Base-by-base conservation (phyloP, 495 filamentous ascomycete species). In the Pyrenula aspistea region DNA sequence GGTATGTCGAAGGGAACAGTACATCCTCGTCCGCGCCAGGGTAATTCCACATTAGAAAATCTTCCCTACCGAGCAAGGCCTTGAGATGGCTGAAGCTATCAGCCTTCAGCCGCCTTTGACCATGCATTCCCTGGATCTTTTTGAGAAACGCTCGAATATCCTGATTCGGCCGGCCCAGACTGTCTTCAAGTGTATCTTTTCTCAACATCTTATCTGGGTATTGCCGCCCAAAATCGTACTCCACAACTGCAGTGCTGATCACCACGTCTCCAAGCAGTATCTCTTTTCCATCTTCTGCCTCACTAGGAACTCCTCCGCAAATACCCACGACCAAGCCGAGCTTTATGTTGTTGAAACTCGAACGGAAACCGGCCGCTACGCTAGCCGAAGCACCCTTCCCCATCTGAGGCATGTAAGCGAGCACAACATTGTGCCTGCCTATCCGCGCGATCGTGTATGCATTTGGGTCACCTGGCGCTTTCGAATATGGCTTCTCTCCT, bases 211-310 rank as follows among this genome's bases (percentile, higher is more conserved):
- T 55, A 23, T 56, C 42, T 0, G 67, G 62, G 22, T 60, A 63
- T 23, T 57, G 57, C 48, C 59, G 58, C 10, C 68, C 68, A 48
- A 67, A 59, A 36, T 68, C 65, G 53, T 66, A 67, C 47, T 71
- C 60, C 2, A 71, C 57, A 11, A 68, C 49, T 0, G 31, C 55
- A 2, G 59, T 66, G 59, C 67, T 68, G 25, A 73, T 62, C 25
- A 72, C 56, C 1, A 72, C 71, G 55, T 74, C 69, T 10, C 71
- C 71, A 8, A 74, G 64, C 21, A 68, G 25, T 10, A 66, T 48
- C 24, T 59, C 59, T 23, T 24, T 22, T 20, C 59, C 63, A 12
- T 63, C 56, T 4, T 22, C 36, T 12, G 52, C 42, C 12, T 48
- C 57, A 11, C 42, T 47, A 2, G 68, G 70, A 1, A 65, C 60